Evolutionary conservation across 371 early-diverging fungal species (phyloP).

Genomic region (Vittaforma corneae): DNA sequence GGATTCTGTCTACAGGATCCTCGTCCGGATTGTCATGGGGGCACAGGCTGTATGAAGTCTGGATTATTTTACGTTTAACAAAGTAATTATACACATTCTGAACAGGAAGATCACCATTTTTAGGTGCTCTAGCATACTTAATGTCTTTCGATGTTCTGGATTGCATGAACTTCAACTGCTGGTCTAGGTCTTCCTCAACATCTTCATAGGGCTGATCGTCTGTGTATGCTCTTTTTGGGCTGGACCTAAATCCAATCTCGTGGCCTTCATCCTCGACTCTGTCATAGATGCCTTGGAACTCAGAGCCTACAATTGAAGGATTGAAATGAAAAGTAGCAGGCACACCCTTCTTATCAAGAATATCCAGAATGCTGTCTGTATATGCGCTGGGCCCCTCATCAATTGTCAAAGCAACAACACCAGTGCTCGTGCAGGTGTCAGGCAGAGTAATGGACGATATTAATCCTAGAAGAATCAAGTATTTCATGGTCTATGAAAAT

Average conservation of each 20-base stretch:
- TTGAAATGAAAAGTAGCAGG: slow-evolving; percentile 51
- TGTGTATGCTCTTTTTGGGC: slow-evolving; percentile 51
- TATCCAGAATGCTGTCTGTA: slow-evolving; percentile 36
- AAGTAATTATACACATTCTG: slow-evolving; percentile 42
- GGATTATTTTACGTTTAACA: slow-evolving; percentile 47
- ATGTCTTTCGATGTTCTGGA: slow-evolving; percentile 34
- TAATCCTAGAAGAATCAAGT: background rate
- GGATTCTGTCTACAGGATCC: slow-evolving; percentile 24
- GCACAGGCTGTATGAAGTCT: slow-evolving; percentile 48
- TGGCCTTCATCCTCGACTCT: slow-evolving; percentile 52
- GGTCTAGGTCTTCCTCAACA: slow-evolving; percentile 46
- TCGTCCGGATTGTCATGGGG: slow-evolving; percentile 46
- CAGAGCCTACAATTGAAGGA: slow-evolving; percentile 28
- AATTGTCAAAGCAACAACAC: slow-evolving; percentile 54
- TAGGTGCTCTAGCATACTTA: slow-evolving; percentile 49
- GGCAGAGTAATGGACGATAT: slow-evolving; percentile 12
- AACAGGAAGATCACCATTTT: slow-evolving; percentile 28
- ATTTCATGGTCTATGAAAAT: no score
- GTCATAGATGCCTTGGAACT: slow-evolving; percentile 24
- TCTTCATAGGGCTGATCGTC: slow-evolving; percentile 29
- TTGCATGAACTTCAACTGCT: slow-evolving; percentile 44
- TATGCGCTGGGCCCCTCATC: slow-evolving; percentile 49
- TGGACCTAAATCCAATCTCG: slow-evolving; percentile 53
- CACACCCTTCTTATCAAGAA: slow-evolving; percentile 30
- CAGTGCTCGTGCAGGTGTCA: slow-evolving; percentile 42